A percentile compares a stretch with the other conserved stretches of the same genome.
These are phyloP conservation scores for Auriscalpium vulgare DNA, from an alignment of 768 basidiomycete species.

Conservation along the genomic window DNA sequence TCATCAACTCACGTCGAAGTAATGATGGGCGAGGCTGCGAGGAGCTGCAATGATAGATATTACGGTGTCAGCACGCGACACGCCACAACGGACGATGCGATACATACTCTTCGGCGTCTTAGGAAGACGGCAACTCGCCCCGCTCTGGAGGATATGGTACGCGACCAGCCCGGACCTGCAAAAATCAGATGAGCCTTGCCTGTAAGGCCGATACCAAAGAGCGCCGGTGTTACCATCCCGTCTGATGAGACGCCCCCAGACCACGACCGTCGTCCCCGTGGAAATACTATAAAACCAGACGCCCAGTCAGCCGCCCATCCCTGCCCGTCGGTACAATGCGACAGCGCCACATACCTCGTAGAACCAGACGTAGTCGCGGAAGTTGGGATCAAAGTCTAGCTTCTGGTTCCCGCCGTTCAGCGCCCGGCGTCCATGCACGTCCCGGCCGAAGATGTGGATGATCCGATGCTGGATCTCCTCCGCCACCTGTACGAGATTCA, in stretches of 20 bases:
- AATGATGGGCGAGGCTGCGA: slow-evolving; percentile 78
- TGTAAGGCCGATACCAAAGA: not conserved
- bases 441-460: slow-evolving; percentile 96
- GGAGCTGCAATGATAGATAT: slow-evolving; percentile 56
- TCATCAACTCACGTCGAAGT: slow-evolving; percentile 72
- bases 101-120: slow-evolving; percentile 87
- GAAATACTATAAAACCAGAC: slow-evolving; percentile 62
- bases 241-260: slow-evolving; percentile 96
- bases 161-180: slow-evolving; percentile 84
- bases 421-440: slow-evolving; percentile 77
- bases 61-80: slow-evolving; percentile 5
- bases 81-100: not conserved
- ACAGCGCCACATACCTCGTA: slow-evolving; percentile 58
- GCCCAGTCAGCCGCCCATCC: not conserved
- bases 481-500: slow-evolving; percentile 89
- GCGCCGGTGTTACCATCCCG: slow-evolving; percentile 69
- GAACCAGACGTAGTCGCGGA: slow-evolving; percentile 95
- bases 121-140: slow-evolving; percentile 80
- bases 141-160: slow-evolving; percentile 87
- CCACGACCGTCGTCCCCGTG: slow-evolving; percentile 90
- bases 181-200: not conserved
- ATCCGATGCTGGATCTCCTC: slow-evolving; percentile 99
- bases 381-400: slow-evolving; percentile 88
- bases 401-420: slow-evolving; percentile 86
- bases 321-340: not conserved